These are phyloP conservation scores for Kodamaea alishanica DNA, from an alignment of 1,139 yeast genomes.

Conservation along the genomic window DNA sequence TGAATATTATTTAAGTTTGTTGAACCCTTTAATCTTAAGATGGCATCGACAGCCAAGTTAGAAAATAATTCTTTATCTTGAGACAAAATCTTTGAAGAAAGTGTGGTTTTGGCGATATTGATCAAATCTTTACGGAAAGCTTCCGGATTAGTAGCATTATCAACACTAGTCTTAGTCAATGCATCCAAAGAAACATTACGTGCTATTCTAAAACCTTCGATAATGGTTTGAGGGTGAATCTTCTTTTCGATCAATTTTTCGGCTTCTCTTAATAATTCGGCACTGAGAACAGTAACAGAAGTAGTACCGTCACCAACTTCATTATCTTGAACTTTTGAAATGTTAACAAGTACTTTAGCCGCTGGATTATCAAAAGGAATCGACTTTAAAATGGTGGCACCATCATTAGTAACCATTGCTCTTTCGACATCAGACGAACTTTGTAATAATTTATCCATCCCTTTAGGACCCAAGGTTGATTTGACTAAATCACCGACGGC, in stretches of 20 bases:
- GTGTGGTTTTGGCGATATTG: conserved; percentile 88
- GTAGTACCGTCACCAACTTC: conserved; percentile 99
- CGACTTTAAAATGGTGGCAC: conserved; percentile 92
- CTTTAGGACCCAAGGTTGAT: conserved; percentile 95
- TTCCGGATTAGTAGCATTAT: conserved; percentile 59
- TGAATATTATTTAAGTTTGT: conserved; percentile 95
- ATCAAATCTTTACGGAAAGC: conserved; percentile 74
- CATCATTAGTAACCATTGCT: conserved; percentile 90
- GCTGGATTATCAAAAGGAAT: conserved; percentile 98
- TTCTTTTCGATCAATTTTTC: conserved; percentile 88
- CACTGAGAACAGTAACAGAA: conserved; percentile 86
- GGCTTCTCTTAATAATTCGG: conserved; percentile 92
- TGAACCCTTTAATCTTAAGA: conserved; percentile 84
- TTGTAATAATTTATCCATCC: conserved; percentile 94
- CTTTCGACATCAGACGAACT: conserved; percentile 73
- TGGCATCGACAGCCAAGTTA: conserved; percentile 89
- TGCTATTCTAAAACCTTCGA: conserved; percentile 93
- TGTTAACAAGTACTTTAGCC: conserved; percentile 93
- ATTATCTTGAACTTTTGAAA: conserved; percentile 96
- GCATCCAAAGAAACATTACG: conserved; percentile 79
- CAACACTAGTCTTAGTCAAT: conserved; percentile 71
- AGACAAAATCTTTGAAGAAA: conserved; percentile 88
- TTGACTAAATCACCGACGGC: conserved; percentile 98
- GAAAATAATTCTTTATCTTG: conserved; percentile 92
- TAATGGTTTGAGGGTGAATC: conserved; percentile 96